Evolutionary conservation across 352 stramenopile species (phyloP), one percentile per base, ranked within the genome.

Genomic region (Chrysophaeum taylorii): DNA sequence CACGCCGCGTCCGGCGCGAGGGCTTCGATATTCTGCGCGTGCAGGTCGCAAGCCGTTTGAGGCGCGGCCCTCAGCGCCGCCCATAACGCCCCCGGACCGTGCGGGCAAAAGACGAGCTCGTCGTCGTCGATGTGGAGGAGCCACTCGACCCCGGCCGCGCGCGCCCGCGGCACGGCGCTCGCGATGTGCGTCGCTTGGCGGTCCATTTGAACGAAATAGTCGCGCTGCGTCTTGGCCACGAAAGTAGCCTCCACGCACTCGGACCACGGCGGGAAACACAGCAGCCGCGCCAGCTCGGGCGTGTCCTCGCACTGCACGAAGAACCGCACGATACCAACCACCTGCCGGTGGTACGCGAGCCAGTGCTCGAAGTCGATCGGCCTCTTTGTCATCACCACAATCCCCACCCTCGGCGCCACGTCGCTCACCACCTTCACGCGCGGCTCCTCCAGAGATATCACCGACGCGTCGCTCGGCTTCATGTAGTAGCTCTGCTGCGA

Each of bases 151-250:
- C 27, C 57, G 31, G 31, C 7, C 14, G 57, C 57, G 23, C n/a
- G 7, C n/a, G 57, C 57, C 16, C 57, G 31, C 36, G 31, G 33
- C 33, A 66, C 14, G 9, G 57, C 31, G 4, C 14, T 27, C 57
- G 57, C 57, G 57, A 66, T n/a, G 36, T 66, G 15, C 2, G 45
- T 36, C 9, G 57, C 57, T 36, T 66, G 57, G 14, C 57, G 57
- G 27, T 66, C 57, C 57, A 66, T 66, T 36, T 66, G 57, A 31
- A 66, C 57, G 27, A 66, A 66, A n/a, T 66, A 66, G 36, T 66
- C 57, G 9, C 57, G 31, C 31, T 42, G 14, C 33, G 57, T 66
- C 36, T 66, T 66, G 14, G 57, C 31, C 12, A 66, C 57, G 35
- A 66, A 66, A 18, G 57, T 66, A 9, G 27, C 57, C 23, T 66